Evolutionary conservation across 2,329 filamentous ascomycete genomes (phyloP).

Genomic region (Exserohilum rostratum): DNA sequence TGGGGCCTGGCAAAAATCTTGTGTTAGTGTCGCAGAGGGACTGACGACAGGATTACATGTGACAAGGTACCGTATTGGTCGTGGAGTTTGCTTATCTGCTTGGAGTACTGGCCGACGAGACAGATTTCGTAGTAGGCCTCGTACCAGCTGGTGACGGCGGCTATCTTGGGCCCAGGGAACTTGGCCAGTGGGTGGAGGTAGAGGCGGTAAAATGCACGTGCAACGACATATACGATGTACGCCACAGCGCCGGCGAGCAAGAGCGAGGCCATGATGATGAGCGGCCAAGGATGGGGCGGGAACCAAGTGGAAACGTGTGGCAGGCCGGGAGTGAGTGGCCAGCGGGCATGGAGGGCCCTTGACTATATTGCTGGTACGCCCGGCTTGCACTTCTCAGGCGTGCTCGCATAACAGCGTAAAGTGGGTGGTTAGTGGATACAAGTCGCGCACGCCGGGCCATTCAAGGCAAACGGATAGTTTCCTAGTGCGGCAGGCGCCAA

Average conservation of each 20-base stretch:
- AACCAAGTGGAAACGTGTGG: conserved; percentile 17
- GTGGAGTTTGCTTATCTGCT: conserved; percentile 39
- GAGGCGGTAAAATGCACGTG: conserved; percentile 46
- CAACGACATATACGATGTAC: conserved; percentile 23
- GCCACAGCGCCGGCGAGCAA: conserved; percentile 16
- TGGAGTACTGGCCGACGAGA: conserved; percentile 39
- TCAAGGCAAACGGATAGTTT: not conserved
- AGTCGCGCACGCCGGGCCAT: not conserved
- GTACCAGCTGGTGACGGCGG: conserved; percentile 42
- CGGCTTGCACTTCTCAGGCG: not conserved
- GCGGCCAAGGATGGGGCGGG: not conserved
- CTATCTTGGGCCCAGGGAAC: conserved; percentile 52
- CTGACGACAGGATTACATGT: not conserved
- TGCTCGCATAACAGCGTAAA: not conserved
- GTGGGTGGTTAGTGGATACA: not conserved
- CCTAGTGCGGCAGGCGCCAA: not conserved
- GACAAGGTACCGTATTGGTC: conserved; percentile 38
- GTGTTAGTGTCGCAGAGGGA: conserved; percentile 14
- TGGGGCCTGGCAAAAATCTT: conserved; percentile 42
- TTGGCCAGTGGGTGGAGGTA: conserved; percentile 54
- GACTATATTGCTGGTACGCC: not conserved
- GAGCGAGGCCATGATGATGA: conserved; percentile 23
- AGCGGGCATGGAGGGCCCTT: conserved; percentile 1
- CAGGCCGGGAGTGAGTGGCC: not conserved
- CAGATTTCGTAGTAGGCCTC: conserved; percentile 46